A percentile compares a stretch with the other conserved stretches of the same genome.
These are phyloP conservation scores for Ophiostoma sp. DNA, from an alignment of 2,329 filamentous ascomycete species.

Conservation along the genomic window DNA sequence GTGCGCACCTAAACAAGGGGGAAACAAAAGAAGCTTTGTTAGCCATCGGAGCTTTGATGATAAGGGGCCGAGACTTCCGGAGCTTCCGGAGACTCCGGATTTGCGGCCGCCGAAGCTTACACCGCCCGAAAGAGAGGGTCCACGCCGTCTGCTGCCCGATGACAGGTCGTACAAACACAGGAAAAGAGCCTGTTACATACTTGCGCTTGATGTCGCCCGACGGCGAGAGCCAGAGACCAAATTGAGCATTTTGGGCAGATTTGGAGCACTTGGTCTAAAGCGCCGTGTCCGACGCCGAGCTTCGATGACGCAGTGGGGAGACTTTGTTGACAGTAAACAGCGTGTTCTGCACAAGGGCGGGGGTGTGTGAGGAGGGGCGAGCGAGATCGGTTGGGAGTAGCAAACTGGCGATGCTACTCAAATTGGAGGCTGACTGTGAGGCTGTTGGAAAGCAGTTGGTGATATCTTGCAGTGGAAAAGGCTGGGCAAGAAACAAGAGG, in stretches of 20 bases:
- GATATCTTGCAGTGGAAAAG: neutral
- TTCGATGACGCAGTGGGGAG: slow-evolving; percentile 4
- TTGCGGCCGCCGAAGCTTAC: neutral
- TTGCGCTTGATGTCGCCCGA: slow-evolving; percentile 39
- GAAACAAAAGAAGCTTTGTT: neutral
- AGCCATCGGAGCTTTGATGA: slow-evolving; percentile 3
- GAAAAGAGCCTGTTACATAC: slow-evolving; percentile 34
- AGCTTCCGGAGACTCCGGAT: neutral
- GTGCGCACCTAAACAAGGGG: slow-evolving; percentile 22
- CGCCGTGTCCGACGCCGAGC: neutral
- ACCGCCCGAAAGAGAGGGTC: neutral
- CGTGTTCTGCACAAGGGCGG: neutral
- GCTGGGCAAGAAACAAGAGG: neutral
- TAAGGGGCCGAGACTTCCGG: neutral
- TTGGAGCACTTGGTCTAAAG: neutral
- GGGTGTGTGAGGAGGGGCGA: neutral
- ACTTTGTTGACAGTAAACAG: neutral
- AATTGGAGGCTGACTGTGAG: neutral
- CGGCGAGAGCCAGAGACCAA: slow-evolving; percentile 33
- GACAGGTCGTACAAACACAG: neutral
- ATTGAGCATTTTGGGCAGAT: slow-evolving; percentile 25
- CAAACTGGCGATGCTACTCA: neutral
- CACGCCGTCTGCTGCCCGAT: neutral
- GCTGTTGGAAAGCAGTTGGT: neutral
- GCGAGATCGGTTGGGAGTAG: neutral